phyloP scores from a whole-genome alignment of 2,329 filamentous ascomycete species.

The Chalara sp. region DNA sequence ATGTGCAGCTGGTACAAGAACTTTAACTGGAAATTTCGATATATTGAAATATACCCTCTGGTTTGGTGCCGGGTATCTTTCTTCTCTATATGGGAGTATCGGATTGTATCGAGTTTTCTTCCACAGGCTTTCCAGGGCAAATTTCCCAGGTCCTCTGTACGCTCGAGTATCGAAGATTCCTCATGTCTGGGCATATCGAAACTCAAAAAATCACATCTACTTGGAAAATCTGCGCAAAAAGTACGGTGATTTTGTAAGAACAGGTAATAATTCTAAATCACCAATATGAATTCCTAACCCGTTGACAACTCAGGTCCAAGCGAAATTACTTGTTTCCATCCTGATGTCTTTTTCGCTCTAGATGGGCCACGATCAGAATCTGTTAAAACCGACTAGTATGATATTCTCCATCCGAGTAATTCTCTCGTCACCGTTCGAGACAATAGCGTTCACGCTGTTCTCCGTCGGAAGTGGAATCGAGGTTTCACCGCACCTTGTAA shows the following conservation, averaged over 20 bases:
- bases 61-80: not conserved
- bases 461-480: slow-evolving; percentile 19
- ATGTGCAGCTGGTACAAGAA: too few relatives aligned
- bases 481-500: slow-evolving; percentile 14
- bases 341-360: slow-evolving; percentile 14
- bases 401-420: slow-evolving; percentile 9
- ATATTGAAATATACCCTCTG: too few relatives aligned
- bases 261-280: too few relatives aligned
- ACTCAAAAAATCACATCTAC: slow-evolving; percentile 9
- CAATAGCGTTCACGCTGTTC: slow-evolving; percentile 13
- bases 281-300: too few relatives aligned
- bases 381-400: slow-evolving; percentile 19
- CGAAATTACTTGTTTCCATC: slow-evolving; percentile 13
- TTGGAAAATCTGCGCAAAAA: slow-evolving; percentile 9
- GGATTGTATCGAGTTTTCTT: slow-evolving; percentile 47
- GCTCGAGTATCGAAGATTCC: slow-evolving; percentile 18
- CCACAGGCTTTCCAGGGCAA: slow-evolving; percentile 19
- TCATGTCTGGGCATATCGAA: slow-evolving; percentile 3
- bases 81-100: not conserved
- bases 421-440: slow-evolving; percentile 13
- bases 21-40: too few relatives aligned
- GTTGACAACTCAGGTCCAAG: slow-evolving; percentile 8
- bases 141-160: slow-evolving; percentile 21
- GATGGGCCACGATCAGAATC: slow-evolving; percentile 14
- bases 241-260: slow-evolving; percentile 21